Evolutionary conservation across 106 monocot species (phyloP).

Genomic region (Apostasia ramifera): DNA sequence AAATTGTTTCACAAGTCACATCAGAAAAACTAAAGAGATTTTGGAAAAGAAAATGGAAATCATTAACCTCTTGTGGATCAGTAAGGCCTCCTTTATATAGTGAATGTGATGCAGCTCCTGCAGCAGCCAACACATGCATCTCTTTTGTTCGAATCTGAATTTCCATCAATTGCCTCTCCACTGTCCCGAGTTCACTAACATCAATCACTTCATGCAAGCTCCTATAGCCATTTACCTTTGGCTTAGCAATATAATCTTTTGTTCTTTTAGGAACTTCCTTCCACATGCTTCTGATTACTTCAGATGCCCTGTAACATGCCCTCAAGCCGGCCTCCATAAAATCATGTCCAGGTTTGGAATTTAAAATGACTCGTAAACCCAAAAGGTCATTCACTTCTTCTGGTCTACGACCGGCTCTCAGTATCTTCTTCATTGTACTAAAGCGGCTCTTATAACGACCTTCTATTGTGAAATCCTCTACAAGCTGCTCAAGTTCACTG

Average conservation of each 20-base stretch:
- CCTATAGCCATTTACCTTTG: constrained; percentile 84
- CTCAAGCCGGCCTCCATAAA: constrained; percentile 29
- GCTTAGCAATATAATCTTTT: constrained; percentile 81
- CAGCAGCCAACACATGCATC: constrained; percentile 73
- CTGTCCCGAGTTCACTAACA: constrained; percentile 38
- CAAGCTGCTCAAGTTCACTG: constrained; percentile 43
- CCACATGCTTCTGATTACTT: constrained; percentile 67
- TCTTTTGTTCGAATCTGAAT: constrained; percentile 90
- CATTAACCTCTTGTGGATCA: constrained; percentile 72
- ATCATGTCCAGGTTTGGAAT: constrained; percentile 29
- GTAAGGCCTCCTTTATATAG: constrained; percentile 93
- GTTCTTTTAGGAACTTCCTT: constrained; percentile 61
- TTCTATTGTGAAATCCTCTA: constrained; percentile 51
- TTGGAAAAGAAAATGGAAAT: not conserved
- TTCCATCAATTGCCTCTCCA: constrained; percentile 60
- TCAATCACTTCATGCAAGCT: constrained; percentile 85
- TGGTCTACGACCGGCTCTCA: constrained; percentile 77
- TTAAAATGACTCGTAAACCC: constrained; percentile 73
- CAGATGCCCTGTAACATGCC: constrained; percentile 58
- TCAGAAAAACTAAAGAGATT: not conserved
- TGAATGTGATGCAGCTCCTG: constrained; percentile 88
- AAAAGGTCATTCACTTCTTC: constrained; percentile 88
- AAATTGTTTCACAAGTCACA: too few species aligned
- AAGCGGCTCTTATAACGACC: constrained; percentile 86
- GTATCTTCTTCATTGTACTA: constrained; percentile 96